Evolutionary conservation across 257 asterid species (phyloP), one percentile per base, ranked within the genome.

Genomic region (Ophiorrhiza pumila): DNA sequence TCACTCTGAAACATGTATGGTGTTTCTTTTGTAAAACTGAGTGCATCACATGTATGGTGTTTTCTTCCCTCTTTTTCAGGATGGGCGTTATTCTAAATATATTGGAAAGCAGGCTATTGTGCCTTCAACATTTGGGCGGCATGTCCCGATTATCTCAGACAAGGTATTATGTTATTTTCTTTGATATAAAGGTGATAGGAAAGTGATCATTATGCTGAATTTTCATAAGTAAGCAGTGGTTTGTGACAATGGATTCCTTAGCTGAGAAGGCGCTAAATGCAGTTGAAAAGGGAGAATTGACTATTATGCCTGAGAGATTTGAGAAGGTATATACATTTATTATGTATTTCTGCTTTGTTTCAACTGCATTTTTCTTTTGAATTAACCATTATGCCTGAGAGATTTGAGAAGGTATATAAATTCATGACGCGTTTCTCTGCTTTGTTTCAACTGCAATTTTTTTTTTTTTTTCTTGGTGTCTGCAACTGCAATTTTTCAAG

Each of bases 201-300:
- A 35, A 66, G 35, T 17, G 55, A 35, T 41, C 15, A 3, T 25
- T 13, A 37, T 1, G 4, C 27, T 27, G 53, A 46, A 50, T 39
- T 61, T 65, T 94, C 47, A 91, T 94, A 65, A 94, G 99, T 86
- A 94, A 91, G 86, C 99, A 94, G 79, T 94, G 99, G 99, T 94
- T 94, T 80, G 92, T 94, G 57, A 82, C 97, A 67, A 94, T 91
- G 99, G 99, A 94, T 76, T 90, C 97, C 72, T 69, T 94, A 83
- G 97, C 99, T 39, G 95, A 94, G 86, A 90, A 88, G 85, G 99
- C 99, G 75, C 96, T 94, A 68, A 81, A 79, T 82, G 98, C 93
- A 56, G 97, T 91, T 79, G 90, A 87, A 78, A 85, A 85, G 53
- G 97, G 96, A 78, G 99, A 94, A 68, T 73, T 94, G 80, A 91